Conservation (phyloP, 2,329 filamentous ascomycete genomes). For the Escovopsis sp. region DNA sequence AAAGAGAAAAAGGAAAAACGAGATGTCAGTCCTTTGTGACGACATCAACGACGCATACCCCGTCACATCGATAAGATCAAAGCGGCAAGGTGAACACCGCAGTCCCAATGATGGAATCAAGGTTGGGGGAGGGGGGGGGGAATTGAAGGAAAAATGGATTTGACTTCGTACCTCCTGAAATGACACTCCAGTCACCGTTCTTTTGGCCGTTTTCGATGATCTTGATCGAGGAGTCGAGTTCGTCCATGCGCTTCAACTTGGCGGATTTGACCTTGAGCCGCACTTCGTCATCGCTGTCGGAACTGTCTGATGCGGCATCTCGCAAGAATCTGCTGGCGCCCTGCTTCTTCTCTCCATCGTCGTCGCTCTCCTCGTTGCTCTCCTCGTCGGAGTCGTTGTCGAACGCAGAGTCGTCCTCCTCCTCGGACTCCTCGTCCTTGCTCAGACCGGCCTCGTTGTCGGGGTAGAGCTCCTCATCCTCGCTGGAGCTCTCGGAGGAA, state of each 20-base stretch:
- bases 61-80: no score
- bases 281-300: constrained; percentile 76
- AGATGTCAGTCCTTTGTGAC: constrained; percentile 5
- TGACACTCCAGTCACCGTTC: constrained; percentile 94
- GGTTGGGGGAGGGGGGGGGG: no score
- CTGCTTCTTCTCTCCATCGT: constrained; percentile 48
- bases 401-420: constrained; percentile 26
- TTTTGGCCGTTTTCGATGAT: constrained; percentile 93
- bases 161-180: constrained; percentile 71
- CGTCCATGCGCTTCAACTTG: constrained; percentile 93
- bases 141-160: no score
- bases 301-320: constrained; percentile 56
- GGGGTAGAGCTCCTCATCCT: constrained; percentile 89
- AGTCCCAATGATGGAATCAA: no score
- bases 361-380: constrained; percentile 40
- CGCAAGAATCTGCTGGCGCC: constrained; percentile 77
- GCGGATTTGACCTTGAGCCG: constrained; percentile 86
- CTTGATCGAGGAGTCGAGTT: constrained; percentile 78
- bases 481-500: constrained; percentile 88
- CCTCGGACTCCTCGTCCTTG: constrained; percentile 10
- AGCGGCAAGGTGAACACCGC: no score
- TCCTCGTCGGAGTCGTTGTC: constrained; percentile 31
- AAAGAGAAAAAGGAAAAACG: no score
- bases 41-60: no score
- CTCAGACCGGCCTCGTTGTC: constrained; percentile 28